phyloP scores from a whole-genome alignment of 202 grass and related monocot genomes.

The Brachypodium distachyon region DNA sequence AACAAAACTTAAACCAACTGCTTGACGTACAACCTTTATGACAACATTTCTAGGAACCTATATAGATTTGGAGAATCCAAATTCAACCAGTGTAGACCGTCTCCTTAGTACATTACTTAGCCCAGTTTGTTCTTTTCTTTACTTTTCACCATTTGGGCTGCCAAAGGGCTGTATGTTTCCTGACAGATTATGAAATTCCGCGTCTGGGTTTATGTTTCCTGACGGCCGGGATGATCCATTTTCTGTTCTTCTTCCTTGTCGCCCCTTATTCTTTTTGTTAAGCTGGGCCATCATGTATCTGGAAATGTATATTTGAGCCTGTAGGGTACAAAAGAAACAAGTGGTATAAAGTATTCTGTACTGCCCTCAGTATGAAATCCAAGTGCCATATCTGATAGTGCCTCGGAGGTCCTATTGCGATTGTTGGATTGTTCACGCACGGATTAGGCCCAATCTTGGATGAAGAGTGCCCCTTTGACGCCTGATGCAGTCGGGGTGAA shows the following conservation, averaged over 20 bases:
- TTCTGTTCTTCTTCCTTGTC: constrained; percentile 36
- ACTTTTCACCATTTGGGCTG: constrained; percentile 18
- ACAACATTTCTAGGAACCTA: constrained; percentile 36
- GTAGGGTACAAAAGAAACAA: constrained; percentile 31
- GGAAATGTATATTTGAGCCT: constrained; percentile 61
- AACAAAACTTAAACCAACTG: constrained; percentile 42
- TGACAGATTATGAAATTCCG: constrained; percentile 33
- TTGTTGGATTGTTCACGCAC: not conserved
- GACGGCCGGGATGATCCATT: constrained; percentile 24
- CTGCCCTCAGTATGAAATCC: constrained; percentile 9
- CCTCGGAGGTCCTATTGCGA: not conserved
- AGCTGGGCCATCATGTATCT: constrained; percentile 51
- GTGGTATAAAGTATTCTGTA: constrained; percentile 32
- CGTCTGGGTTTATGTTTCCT: constrained; percentile 40
- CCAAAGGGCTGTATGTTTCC: constrained; percentile 43
- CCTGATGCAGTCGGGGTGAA: too few species aligned
- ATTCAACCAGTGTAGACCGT: constrained; percentile 19
- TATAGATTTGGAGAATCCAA: constrained; percentile 51
- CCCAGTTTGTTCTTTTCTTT: constrained; percentile 34
- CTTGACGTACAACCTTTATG: constrained; percentile 15
- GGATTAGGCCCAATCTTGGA: not conserved
- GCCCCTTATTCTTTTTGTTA: constrained; percentile 43
- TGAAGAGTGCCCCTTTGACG: too few species aligned
- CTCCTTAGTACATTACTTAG: constrained; percentile 28
- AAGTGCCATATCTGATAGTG: not conserved